Conservation (phyloP, 805 yeast genomes). For the Kodamaea sagamina region DNA sequence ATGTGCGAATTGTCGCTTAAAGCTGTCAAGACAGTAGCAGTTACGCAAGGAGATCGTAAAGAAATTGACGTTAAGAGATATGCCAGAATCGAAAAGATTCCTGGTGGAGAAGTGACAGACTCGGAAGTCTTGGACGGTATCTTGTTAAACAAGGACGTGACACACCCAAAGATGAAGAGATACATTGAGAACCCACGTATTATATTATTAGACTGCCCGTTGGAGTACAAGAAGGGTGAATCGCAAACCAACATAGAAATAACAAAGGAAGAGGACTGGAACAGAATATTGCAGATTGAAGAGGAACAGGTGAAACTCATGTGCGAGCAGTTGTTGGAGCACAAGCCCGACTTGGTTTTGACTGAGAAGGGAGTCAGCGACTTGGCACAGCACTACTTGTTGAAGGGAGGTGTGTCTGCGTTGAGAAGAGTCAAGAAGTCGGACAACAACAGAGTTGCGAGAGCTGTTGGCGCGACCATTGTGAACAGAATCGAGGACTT, state of each 20-base stretch:
- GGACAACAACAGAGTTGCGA: constrained; percentile 93
- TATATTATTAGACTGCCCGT: constrained; percentile 89
- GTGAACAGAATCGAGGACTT: constrained; percentile 95
- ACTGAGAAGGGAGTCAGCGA: constrained; percentile 99
- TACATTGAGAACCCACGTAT: constrained; percentile 85
- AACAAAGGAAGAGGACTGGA: constrained; percentile 95
- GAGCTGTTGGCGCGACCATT: constrained; percentile 97
- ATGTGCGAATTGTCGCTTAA: constrained; percentile 88
- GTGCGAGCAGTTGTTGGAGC: constrained; percentile 81
- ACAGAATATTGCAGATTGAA: constrained; percentile 89
- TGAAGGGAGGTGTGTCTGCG: constrained; percentile 91
- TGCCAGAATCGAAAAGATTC: constrained; percentile 90
- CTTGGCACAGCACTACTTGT: constrained; percentile 92
- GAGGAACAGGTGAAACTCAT: constrained; percentile 91
- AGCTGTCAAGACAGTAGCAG: constrained; percentile 82
- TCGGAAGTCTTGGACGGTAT: constrained; percentile 88
- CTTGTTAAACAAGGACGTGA: constrained; percentile 91
- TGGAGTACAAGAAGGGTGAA: constrained; percentile 98
- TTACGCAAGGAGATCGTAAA: constrained; percentile 59
- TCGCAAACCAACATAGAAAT: constrained; percentile 98
- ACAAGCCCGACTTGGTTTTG: constrained; percentile 91
- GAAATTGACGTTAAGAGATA: constrained; percentile 94
- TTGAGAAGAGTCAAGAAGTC: constrained; percentile 93
- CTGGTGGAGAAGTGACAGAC: constrained; percentile 96
- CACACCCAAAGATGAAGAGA: constrained; percentile 98